Conservation (phyloP, 176 grass and related monocot genomes). For the barley (Hordeum vulgare) region DNA sequence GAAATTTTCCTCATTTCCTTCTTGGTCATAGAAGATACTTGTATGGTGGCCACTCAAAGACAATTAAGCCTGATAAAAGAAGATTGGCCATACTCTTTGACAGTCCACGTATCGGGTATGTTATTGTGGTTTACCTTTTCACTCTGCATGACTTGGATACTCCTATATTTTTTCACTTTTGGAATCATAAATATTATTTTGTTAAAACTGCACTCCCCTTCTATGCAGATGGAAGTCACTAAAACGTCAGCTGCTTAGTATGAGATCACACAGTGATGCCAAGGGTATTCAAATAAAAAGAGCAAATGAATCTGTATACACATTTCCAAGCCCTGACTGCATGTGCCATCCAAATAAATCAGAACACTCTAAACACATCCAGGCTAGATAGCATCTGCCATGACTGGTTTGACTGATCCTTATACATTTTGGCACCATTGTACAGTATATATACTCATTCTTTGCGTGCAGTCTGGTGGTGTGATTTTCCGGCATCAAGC, state of each 20-base stretch:
- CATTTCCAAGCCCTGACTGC: slow-evolving; percentile 82
- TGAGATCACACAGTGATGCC: slow-evolving; percentile 77
- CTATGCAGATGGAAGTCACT: slow-evolving; percentile 83
- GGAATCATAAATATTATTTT: background rate
- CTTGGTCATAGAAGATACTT: slow-evolving; percentile 89
- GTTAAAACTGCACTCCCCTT: slow-evolving; percentile 10
- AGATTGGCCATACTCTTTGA: slow-evolving; percentile 89
- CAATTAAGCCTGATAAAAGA: slow-evolving; percentile 98
- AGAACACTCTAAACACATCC: slow-evolving; percentile 43
- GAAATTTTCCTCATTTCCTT: slow-evolving; percentile 94
- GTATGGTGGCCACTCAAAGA: slow-evolving; percentile 90
- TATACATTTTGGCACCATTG: slow-evolving; percentile 20
- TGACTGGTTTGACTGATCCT: slow-evolving; percentile 42
- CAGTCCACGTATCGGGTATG: slow-evolving; percentile 82
- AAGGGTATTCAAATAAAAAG: slow-evolving; percentile 94
- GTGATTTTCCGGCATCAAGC: slow-evolving; percentile 22
- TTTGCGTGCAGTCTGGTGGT: slow-evolving; percentile 46
- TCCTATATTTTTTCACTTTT: background rate
- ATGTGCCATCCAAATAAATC: slow-evolving; percentile 76
- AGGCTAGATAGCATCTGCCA: slow-evolving; percentile 49
- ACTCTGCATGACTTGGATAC: background rate
- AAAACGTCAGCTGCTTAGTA: slow-evolving; percentile 69
- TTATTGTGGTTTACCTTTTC: background rate
- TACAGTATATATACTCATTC: slow-evolving; percentile 53
- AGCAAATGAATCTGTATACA: slow-evolving; percentile 85